These are phyloP conservation scores for Stereum hirsutum DNA, from an alignment of 1,284 basidiomycete genomes.

Conservation along the genomic window DNA sequence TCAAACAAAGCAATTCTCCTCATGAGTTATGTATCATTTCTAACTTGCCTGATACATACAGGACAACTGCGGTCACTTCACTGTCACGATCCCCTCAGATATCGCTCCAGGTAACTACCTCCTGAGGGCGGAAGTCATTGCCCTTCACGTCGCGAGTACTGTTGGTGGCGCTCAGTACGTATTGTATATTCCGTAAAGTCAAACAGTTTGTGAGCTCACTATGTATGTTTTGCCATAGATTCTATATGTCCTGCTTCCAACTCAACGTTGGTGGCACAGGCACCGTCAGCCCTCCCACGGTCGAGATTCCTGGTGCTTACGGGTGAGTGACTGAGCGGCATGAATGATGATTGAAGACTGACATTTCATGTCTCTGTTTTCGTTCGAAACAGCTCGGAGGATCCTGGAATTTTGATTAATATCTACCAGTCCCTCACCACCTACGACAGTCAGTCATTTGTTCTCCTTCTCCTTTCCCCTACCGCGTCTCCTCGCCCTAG, in stretches of 20 bases:
- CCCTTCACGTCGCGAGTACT: slow-evolving; percentile 35
- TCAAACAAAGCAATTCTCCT: no score
- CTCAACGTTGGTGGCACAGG: slow-evolving; percentile 31
- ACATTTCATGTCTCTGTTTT: not conserved
- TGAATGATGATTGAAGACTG: slow-evolving; percentile 9
- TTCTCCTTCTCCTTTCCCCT: not conserved
- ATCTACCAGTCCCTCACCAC: slow-evolving; percentile 28
- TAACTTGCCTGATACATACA: slow-evolving; percentile 10
- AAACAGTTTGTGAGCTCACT: not conserved
- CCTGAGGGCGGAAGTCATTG: slow-evolving; percentile 43
- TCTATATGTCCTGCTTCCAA: slow-evolving; percentile 45
- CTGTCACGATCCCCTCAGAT: slow-evolving; percentile 35
- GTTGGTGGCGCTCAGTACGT: slow-evolving; percentile 36
- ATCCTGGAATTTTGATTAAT: slow-evolving; percentile 26
- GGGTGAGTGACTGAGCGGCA: no score
- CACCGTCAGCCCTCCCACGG: slow-evolving; percentile 30
- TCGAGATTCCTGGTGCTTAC: slow-evolving; percentile 39
- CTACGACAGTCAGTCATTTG: slow-evolving; percentile 22
- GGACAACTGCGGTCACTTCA: slow-evolving; percentile 43
- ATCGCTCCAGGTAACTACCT: slow-evolving; percentile 42
- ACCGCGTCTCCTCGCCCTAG: slow-evolving; percentile 1
- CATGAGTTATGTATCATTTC: not conserved
- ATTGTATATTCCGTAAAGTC: not conserved
- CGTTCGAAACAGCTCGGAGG: not conserved
- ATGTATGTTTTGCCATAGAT: no score